Evolutionary conservation across 192 early-diverging fungal species (phyloP), one percentile per base, ranked within the genome.

Genomic region (Phlyctochytrium planicorne): DNA sequence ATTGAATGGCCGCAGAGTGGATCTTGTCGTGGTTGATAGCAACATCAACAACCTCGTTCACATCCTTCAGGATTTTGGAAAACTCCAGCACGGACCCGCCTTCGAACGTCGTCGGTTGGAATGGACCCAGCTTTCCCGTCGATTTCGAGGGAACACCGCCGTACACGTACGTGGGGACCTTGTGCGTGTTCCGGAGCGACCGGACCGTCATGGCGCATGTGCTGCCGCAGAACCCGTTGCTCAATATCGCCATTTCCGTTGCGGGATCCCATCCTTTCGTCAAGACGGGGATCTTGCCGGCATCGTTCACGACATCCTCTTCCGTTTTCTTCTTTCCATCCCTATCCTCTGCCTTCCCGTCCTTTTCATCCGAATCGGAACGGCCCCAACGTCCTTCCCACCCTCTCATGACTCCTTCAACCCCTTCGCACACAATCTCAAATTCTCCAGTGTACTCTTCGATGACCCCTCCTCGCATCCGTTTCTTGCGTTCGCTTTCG

Each of bases 51-150:
- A 57, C 25, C 20, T 25, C 27, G 10, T 14, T 27, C 20, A 29
- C 27, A 27, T 29, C 55, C 20, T 14, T 10, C 4, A 25, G 55
- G 55, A 57, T n/a, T 27, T 14, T 35, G 29, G 23, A 14, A 24
- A 23, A 62, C 10, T 30, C 60, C 40, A 64, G 25, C 24, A 64
- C 63, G 31, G 40, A 24, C 36, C 63, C 63, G 24, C 63, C 63
- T 27, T 64, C 63, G 30, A 64, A 64, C 36, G 63, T 37, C 0
- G 63, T 35, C 24, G 63, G 35, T 25, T 64, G 63, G 63, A 64
- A 64, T 3, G 31, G 63, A 0, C 10, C 37, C 0, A 47, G 20
- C 40, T 47, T 47, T 6, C 40, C 40, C 40, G 40, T 47, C 10
- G 56, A 17, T 4, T 12, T 10, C 12, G 16, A 10, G 10, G 20